Percentiles rank a stretch among this genome's conserved stretches.
Evolutionary conservation across 2,329 filamentous ascomycete species (phyloP).

Genomic region (Xylariaceae sp.): DNA sequence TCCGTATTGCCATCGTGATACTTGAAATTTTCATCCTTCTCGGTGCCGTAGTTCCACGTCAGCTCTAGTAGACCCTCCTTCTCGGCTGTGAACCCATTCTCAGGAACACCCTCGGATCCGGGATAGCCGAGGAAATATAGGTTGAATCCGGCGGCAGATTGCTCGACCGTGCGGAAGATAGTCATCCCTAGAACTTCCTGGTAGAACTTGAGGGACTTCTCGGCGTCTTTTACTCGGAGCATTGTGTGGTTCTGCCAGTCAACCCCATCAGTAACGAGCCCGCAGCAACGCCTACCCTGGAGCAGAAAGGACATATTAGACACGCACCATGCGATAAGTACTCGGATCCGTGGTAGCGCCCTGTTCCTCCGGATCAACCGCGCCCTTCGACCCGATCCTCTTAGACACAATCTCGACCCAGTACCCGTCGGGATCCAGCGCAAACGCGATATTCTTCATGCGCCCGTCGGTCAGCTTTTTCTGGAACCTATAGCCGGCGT

Average conservation of each 20-base stretch:
- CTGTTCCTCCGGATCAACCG: constrained; percentile 72
- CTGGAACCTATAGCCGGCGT: constrained; percentile 91
- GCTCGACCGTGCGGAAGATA: constrained; percentile 75
- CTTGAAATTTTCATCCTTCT: constrained; percentile 81
- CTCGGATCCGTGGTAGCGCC: constrained; percentile 73
- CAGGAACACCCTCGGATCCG: constrained; percentile 57
- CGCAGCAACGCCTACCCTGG: too few relatives aligned
- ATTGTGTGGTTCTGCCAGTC: constrained; percentile 78
- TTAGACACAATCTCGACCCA: constrained; percentile 85
- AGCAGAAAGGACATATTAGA: not conserved
- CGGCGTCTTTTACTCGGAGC: constrained; percentile 86
- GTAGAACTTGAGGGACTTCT: constrained; percentile 79
- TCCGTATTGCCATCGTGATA: constrained; percentile 94
- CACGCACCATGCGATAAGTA: constrained; percentile 73
- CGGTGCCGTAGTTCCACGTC: constrained; percentile 83
- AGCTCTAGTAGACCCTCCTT: constrained; percentile 88
- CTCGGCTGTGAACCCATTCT: constrained; percentile 63
- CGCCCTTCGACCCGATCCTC: constrained; percentile 52
- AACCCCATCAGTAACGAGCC: not conserved
- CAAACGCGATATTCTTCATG: constrained; percentile 90
- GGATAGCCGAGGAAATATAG: constrained; percentile 92
- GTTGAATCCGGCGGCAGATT: constrained; percentile 75
- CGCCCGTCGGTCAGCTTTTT: constrained; percentile 90
- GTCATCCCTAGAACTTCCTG: constrained; percentile 90
- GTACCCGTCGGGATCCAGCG: constrained; percentile 84